Evolutionary conservation across 345 rosid species (phyloP), one percentile per base, ranked within the genome.

Genomic region (Psidium guajava): DNA sequence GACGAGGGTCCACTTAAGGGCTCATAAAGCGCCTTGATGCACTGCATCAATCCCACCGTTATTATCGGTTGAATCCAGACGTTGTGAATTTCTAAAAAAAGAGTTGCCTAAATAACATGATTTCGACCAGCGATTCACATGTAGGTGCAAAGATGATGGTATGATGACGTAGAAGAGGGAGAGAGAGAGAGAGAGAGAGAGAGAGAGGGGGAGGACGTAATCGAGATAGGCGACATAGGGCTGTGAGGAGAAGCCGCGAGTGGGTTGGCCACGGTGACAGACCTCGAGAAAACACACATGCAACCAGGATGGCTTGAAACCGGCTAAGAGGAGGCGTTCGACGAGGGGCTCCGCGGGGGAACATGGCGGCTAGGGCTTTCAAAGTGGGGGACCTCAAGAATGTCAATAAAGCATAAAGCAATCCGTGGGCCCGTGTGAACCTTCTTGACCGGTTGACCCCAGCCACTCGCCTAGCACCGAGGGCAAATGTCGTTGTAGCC

Each of bases 221-320:
- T 58, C 21, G 1, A 16, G 21, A 27, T 14, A 61, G 20, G 40
- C 1, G 40, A 61, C 42, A 14, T 27, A 61, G 5, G 56, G 56
- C 22, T 2, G 5, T 15, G 15, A 28, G 74, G 40, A 27, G 21
- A 61, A 61, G 42, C 0, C 18, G 40, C 40, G 6, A 27, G 40
- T 14, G 21, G 42, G 18, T 8, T 0, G 5, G 42, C 0, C 21
- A 61, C 1, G 5, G 6, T 22, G 3, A 32, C 10, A 11, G 0
- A 28, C 75, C 22, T 0, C 6, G 2, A 61, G 74, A 61, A 61
- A 61, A 14, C 1, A 13, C 5, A 18, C 42, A 16, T 5, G 3
- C 21, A 8, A 61, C 21, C 3, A 1, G 20, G 4, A 61, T 6
- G 74, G 44, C 40, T 2, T 36, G 40, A 36, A 36, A 4, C 75